These are phyloP conservation scores for Colletotrichum sp. DNA, from an alignment of 2,329 filamentous ascomycete genomes.

Conservation along the genomic window DNA sequence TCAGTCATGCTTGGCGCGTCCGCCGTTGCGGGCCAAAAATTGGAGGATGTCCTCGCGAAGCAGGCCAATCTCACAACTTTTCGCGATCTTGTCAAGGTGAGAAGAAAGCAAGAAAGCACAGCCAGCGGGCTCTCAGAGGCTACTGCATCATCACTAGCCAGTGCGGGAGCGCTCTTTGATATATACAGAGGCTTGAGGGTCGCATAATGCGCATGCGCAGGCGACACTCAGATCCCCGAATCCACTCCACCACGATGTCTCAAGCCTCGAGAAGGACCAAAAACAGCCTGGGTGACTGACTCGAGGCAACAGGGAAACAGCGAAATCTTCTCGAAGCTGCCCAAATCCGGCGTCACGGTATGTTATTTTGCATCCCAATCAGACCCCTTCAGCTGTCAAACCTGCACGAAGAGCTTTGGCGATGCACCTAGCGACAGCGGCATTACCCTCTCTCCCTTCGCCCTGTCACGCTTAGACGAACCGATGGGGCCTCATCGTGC, in stretches of 20 bases:
- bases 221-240: not conserved
- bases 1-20: not conserved
- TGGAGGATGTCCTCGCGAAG: slow-evolving; percentile 43
- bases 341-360: slow-evolving; percentile 50
- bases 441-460: not conserved
- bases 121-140: not conserved
- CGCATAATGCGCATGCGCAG: not conserved
- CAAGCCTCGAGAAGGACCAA: not conserved
- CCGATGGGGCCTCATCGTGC: not conserved
- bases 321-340: slow-evolving; percentile 47
- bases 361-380: slow-evolving; percentile 20
- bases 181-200: not conserved
- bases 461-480: not conserved
- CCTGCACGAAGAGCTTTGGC: not conserved
- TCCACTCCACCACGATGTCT: not conserved
- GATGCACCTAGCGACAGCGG: not conserved
- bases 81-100: slow-evolving; percentile 47
- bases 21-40: slow-evolving; percentile 31
- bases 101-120: not conserved
- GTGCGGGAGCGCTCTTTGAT: not conserved
- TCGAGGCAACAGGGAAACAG: slow-evolving; percentile 41
- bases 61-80: slow-evolving; percentile 49
- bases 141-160: not conserved
- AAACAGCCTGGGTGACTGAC: not conserved
- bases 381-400: not conserved